Percentiles rank a stretch among this genome's conserved stretches.
phyloP scores from a whole-genome alignment of 139 green algal genomes.

The Closterium sp. region DNA sequence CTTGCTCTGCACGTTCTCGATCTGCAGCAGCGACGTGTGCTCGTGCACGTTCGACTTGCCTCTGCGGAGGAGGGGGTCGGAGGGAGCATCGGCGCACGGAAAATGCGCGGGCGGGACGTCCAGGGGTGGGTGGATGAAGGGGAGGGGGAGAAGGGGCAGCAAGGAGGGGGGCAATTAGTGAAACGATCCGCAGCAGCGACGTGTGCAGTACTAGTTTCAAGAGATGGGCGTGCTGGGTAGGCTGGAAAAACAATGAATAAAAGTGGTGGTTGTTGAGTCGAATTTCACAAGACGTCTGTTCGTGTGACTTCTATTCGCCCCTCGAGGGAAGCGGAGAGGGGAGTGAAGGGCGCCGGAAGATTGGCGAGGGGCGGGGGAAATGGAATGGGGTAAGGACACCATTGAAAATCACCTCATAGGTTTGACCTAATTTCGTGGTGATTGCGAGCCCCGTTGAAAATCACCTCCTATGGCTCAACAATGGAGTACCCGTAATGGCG shows the following conservation, averaged over 20 bases:
- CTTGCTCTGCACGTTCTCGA: conserved; percentile 85
- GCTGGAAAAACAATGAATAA: neutral
- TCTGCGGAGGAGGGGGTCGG: conserved; percentile 14
- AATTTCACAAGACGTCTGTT: neutral
- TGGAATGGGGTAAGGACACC: neutral
- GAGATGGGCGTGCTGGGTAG: neutral
- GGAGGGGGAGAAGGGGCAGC: neutral
- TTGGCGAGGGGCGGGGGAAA: neutral
- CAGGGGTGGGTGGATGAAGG: neutral
- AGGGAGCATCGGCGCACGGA: neutral
- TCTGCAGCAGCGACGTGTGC: conserved; percentile 74
- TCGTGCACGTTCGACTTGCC: conserved; percentile 53
- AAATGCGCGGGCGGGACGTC: neutral
- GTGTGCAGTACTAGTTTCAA: conserved; percentile 41
- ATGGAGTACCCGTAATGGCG: too few species aligned
- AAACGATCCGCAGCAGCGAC: conserved; percentile 87
- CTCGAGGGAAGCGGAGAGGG: too few species aligned
- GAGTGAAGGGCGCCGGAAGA: neutral
- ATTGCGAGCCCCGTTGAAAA: too few species aligned
- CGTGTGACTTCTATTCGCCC: neutral
- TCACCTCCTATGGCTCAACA: too few species aligned
- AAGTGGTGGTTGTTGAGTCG: neutral
- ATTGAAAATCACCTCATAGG: too few species aligned
- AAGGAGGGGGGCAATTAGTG: too few species aligned
- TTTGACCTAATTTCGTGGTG: neutral